phyloP scores from a whole-genome alignment of 1,284 basidiomycete species.

The Trametes polyzona region DNA sequence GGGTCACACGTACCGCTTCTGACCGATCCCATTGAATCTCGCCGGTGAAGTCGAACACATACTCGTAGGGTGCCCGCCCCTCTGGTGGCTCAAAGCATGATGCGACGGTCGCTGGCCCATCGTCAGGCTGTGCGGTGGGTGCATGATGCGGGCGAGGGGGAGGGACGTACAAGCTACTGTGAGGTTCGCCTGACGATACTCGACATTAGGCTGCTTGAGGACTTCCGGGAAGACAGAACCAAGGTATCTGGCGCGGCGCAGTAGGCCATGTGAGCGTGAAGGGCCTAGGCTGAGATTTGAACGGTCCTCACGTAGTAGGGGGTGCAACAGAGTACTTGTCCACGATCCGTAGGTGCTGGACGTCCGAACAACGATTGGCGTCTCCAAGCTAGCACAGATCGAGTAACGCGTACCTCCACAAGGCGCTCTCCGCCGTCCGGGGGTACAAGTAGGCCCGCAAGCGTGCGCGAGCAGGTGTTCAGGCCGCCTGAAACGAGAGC shows the following conservation, averaged over 20 bases:
- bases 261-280: conserved; percentile 3
- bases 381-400: neutral
- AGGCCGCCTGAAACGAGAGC: conserved; percentile 61
- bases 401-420: conserved; percentile 63
- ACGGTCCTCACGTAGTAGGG: conserved; percentile 75
- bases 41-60: conserved; percentile 83
- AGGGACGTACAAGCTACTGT: conserved; percentile 61
- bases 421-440: conserved; percentile 60
- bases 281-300: conserved; percentile 9
- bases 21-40: conserved; percentile 80
- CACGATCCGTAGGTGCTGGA: conserved; percentile 75
- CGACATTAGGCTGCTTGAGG: conserved; percentile 67
- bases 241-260: conserved; percentile 63
- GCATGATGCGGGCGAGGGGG: conserved; percentile 5
- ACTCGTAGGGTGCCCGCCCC: conserved; percentile 66
- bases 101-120: conserved; percentile 58
- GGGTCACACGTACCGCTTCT: conserved; percentile 59
- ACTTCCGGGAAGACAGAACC: conserved; percentile 77
- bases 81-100: conserved; percentile 71
- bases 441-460: conserved; percentile 67
- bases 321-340: conserved; percentile 87
- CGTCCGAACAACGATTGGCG: conserved; percentile 9
- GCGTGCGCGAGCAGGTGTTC: conserved; percentile 73
- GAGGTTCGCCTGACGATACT: conserved; percentile 85
- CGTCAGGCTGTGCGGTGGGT: conserved; percentile 9